Evolutionary conservation across 352 stramenopile genomes (phyloP), one percentile per base, ranked within the genome.

Genomic region (Phytophthora parvispora): DNA sequence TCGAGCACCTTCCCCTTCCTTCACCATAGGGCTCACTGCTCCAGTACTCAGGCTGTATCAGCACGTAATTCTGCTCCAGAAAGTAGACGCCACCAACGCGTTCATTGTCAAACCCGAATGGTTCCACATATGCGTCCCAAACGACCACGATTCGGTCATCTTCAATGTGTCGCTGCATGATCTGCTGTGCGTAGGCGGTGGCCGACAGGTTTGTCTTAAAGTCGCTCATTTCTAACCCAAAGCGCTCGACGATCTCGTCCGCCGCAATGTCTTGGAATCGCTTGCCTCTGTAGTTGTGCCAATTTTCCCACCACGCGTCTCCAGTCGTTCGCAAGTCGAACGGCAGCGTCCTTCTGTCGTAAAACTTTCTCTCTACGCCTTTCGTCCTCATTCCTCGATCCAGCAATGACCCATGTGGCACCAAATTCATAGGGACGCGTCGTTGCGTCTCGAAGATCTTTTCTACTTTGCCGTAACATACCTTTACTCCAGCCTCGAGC

Each of bases 31-130:
- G n/a, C 56, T 60, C 18, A 38, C 50, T 36, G 53, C 38, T 56
- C 52, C 73, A 52, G 50, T 69, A n/a, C 68, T 64, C 65, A 32
- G 64, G 78, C 45, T 83, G 66, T 22, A 90, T 61, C 50, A 92
- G 59, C 50, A 92, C 80, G 64, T 89, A 90, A n/a, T 78, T 80
- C 20, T 86, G 75, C 58, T 92, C 80, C 6, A 75, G 54, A 47
- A 90, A 89, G 47, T 74, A 78, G 16, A 83, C 68, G 6, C 74
- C 81, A 1, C 66, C 48, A 13, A 89, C 54, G 0, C 62, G 75
- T 48, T 85, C 64, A 29, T 78, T 69, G 18, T 58, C 68, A 64
- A 90, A 89, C 54, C 80, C 77, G 50, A 86, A 65, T 5, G 82
- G 82, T 32, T 90, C 70, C 40, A 89, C 71, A 59, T 78, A 80